phyloP scores from a whole-genome alignment of 768 basidiomycete species.

The Boletus barrowsii region DNA sequence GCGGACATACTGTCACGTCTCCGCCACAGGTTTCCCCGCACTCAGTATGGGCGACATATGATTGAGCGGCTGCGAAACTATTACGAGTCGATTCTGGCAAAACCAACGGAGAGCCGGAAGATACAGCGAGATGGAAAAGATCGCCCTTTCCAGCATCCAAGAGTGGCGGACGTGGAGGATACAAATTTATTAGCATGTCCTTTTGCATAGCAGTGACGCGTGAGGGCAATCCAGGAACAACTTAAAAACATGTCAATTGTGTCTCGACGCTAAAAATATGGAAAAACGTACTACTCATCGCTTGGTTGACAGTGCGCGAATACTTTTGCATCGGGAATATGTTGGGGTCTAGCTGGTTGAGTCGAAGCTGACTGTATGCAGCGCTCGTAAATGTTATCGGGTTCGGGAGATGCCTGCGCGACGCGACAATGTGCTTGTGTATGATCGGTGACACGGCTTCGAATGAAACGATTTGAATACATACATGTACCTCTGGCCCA shows the following conservation, averaged over 20 bases:
- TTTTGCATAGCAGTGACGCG: constrained; percentile 43
- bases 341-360: constrained; percentile 65
- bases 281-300: constrained; percentile 34
- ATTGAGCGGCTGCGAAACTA: constrained; percentile 40
- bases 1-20: constrained; percentile 65
- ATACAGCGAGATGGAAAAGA: constrained; percentile 29
- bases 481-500: constrained; percentile 55
- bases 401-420: constrained; percentile 57
- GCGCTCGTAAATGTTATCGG: constrained; percentile 72
- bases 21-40: constrained; percentile 42
- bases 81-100: constrained; percentile 31
- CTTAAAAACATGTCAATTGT: constrained; percentile 9
- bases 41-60: neutral
- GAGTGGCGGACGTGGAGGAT: constrained; percentile 44
- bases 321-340: constrained; percentile 73
- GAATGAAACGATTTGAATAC: constrained; percentile 19
- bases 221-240: constrained; percentile 44
- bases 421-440: constrained; percentile 73
- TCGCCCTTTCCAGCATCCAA: constrained; percentile 26
- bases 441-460: neutral
- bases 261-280: neutral
- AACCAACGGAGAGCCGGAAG: constrained; percentile 9
- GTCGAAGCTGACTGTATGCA: constrained; percentile 66
- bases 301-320: constrained; percentile 38
- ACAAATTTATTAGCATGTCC: constrained; percentile 41